Evolutionary conservation across 2,329 filamentous ascomycete genomes (phyloP), one percentile per base, ranked within the genome.

Genomic region (Cytospora schulzeri): DNA sequence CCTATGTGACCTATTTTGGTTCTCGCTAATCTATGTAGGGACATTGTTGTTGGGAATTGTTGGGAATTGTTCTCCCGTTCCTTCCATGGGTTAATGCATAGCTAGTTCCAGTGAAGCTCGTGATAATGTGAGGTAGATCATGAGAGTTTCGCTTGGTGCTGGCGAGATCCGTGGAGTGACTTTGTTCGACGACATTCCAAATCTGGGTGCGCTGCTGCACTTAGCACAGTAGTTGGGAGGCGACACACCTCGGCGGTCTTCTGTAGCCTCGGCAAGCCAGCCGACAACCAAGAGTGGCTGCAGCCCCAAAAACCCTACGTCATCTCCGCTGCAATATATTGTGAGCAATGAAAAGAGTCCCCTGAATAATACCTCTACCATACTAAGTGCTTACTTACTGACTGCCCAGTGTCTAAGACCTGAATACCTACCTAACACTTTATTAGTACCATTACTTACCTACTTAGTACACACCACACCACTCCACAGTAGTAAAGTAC

Each of bases 211-310:
- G 17, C 38, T 14, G 19, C 5, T 41, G 38, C 17, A 31, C 29
- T 31, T 41, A 4, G 31, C 31, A 33, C 31, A n/a, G n/a, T 35
- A 3, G 33, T 11, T 15, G 38, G 38, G 11, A 15, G 38, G 33
- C 38, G 52, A 53, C 26, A 55, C 51, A 45, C 33, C 4, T 14
- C n/a, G n/a, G n/a, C n/a, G n/a, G 22, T 52, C 14, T 14, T 26
- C 24, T 52, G 12, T 17, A 33, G 52, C 59, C 59, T 61, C 52
- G 59, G 59, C 55, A 61, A 61, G 38, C 14, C 19, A n/a, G 19
- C 17, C 3, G 28, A 4, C 51, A 56, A 35, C 59, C 52, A 50
- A n/a, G 52, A 56, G 33, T 55, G 33, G 52, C 38, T 56, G 60
- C 38, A 29, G 51, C 11, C 14, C 50, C 50, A 8, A 29, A 29